phyloP scores from a whole-genome alignment of 1,284 basidiomycete species.

The Microbotryum lychnidis-dioicae region DNA sequence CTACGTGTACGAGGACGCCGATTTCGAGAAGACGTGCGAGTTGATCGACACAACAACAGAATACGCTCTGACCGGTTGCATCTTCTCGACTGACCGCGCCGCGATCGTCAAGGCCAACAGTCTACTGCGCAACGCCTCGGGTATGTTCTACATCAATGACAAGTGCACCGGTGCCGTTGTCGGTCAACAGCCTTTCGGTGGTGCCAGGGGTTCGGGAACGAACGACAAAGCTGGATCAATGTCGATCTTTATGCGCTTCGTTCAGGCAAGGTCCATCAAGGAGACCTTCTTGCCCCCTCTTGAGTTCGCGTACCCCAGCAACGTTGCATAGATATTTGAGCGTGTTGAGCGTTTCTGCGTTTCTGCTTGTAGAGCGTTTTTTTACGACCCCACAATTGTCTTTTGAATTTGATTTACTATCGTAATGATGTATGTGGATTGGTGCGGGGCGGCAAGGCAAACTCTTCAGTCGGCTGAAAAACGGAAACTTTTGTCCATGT shows the following conservation, averaged over 20 bases:
- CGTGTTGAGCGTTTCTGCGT: neutral
- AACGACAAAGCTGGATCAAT: conserved; percentile 96
- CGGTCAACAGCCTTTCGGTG: conserved; percentile 95
- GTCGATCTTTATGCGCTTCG: conserved; percentile 44
- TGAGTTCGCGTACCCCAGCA: conserved; percentile 74
- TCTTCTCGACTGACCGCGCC: conserved; percentile 71
- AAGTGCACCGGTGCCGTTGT: conserved; percentile 88
- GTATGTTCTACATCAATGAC: conserved; percentile 68
- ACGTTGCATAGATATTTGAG: conserved; percentile 51
- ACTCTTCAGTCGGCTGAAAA: too few species aligned
- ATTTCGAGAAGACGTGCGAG: conserved; percentile 76
- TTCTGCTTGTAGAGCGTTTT: neutral
- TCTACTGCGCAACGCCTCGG: conserved; percentile 69
- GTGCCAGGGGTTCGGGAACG: conserved; percentile 83
- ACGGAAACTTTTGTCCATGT: too few species aligned
- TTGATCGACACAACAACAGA: conserved; percentile 78
- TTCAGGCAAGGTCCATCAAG: conserved; percentile 84
- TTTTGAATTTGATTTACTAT: too few species aligned
- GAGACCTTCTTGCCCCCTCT: conserved; percentile 80
- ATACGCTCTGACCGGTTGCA: conserved; percentile 80
- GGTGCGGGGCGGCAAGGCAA: too few species aligned
- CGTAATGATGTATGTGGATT: too few species aligned
- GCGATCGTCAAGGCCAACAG: conserved; percentile 64
- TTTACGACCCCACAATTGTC: too few species aligned
- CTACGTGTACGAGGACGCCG: conserved; percentile 74